phyloP scores from a whole-genome alignment of 306 rosid genomes.

The Malus sylvestris region DNA sequence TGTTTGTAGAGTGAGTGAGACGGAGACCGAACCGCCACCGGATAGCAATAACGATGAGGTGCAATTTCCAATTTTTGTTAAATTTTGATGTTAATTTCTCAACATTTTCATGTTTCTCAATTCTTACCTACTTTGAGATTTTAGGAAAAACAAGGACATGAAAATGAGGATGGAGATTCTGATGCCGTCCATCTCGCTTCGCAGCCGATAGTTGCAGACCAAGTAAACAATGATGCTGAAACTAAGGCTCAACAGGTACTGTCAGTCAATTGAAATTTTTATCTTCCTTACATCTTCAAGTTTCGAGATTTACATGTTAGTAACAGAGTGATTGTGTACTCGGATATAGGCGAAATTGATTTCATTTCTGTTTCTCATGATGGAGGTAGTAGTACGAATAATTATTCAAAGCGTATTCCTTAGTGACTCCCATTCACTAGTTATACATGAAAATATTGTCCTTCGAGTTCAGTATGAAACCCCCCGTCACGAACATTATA shows the following conservation, averaged over 20 bases:
- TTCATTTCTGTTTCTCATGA: not conserved
- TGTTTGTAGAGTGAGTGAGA: slow-evolving; percentile 55
- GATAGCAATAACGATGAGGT: slow-evolving; percentile 63
- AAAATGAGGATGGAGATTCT: slow-evolving; percentile 29
- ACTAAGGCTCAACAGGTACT: slow-evolving; percentile 51
- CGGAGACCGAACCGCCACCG: slow-evolving; percentile 34
- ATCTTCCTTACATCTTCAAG: not conserved
- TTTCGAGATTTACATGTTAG: not conserved
- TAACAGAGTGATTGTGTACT: not conserved
- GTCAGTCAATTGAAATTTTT: not conserved
- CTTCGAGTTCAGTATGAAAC: slow-evolving; percentile 8
- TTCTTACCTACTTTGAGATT: slow-evolving; percentile 9
- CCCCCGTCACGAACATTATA: not conserved
- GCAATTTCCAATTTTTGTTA: not conserved
- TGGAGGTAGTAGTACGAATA: not conserved
- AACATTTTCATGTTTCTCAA: not conserved
- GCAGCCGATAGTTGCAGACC: slow-evolving; percentile 37
- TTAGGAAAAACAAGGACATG: slow-evolving; percentile 50
- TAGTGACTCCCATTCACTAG: slow-evolving; percentile 6
- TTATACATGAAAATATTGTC: not conserved
- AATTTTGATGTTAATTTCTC: not conserved
- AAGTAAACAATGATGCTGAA: slow-evolving; percentile 40
- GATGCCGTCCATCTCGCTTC: slow-evolving; percentile 19
- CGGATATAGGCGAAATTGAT: not conserved
- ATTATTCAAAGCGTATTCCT: not conserved